Evolutionary conservation across 2,329 filamentous ascomycete species (phyloP).

Genomic region (Colletotrichum musicola): DNA sequence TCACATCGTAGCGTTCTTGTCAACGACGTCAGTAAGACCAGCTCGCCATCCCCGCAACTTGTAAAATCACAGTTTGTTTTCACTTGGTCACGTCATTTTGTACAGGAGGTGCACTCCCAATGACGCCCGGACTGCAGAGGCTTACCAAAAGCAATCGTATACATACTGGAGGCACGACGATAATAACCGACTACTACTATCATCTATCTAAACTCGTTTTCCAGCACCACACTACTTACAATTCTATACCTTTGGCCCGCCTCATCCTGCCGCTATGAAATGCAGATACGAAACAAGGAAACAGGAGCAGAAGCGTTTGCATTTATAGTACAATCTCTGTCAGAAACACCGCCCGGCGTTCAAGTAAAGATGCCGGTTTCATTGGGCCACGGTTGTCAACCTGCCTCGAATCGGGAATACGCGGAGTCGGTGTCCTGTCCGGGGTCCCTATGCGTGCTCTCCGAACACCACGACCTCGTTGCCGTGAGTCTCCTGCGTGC

Average conservation of each 20-base stretch:
- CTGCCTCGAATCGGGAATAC: background rate
- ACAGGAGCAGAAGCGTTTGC: background rate
- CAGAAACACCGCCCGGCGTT: slow-evolving; percentile 20
- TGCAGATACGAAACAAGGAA: slow-evolving; percentile 31
- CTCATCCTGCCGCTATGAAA: slow-evolving; percentile 6
- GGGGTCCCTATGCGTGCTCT: slow-evolving; percentile 37
- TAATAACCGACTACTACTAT: background rate
- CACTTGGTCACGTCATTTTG: background rate
- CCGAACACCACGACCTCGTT: slow-evolving; percentile 50
- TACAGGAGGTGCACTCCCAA: too few relatives aligned
- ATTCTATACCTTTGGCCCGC: slow-evolving; percentile 4
- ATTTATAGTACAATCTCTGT: slow-evolving; percentile 21
- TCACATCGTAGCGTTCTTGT: background rate
- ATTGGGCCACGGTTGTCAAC: background rate
- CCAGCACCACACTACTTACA: slow-evolving; percentile 1
- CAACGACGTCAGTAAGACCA: background rate
- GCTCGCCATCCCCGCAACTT: background rate
- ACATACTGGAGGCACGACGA: background rate
- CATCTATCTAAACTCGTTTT: slow-evolving; percentile 6
- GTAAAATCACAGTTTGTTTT: slow-evolving; percentile 2
- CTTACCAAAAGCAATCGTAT: background rate
- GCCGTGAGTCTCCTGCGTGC: slow-evolving; percentile 39
- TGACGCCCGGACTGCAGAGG: background rate
- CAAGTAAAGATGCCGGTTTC: background rate
- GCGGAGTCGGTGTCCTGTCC: background rate